phyloP scores from a whole-genome alignment of 2,329 filamentous ascomycete genomes.

The Xenoacremonium recifei region DNA sequence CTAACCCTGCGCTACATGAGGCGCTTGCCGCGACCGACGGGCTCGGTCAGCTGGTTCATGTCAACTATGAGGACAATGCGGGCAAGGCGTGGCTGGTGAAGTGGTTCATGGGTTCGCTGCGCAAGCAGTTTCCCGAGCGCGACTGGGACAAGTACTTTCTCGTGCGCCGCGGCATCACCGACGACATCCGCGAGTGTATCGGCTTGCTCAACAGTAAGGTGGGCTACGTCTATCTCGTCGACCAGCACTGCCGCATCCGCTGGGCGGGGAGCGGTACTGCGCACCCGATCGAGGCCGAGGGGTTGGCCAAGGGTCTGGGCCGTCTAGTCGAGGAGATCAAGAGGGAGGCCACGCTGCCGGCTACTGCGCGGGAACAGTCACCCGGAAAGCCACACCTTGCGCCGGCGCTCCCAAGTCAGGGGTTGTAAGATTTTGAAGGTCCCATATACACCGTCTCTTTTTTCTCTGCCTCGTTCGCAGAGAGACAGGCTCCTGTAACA shows the following conservation, averaged over 20 bases:
- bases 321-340: constrained; percentile 61
- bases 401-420: too few relatives aligned
- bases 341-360: constrained; percentile 33
- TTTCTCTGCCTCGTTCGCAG: too few relatives aligned
- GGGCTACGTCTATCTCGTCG: constrained; percentile 89
- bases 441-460: constrained; percentile 17
- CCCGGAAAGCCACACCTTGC: constrained; percentile 30
- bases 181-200: constrained; percentile 61
- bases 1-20: constrained; percentile 69
- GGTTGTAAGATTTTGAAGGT: too few relatives aligned
- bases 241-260: constrained; percentile 82
- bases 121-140: constrained; percentile 46
- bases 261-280: constrained; percentile 85
- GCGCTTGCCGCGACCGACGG: constrained; percentile 54
- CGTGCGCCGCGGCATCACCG: constrained; percentile 56
- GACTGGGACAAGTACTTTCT: constrained; percentile 63
- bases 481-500: constrained; percentile 21
- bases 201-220: constrained; percentile 85
- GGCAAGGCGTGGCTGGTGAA: constrained; percentile 61
- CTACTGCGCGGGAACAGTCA: constrained; percentile 32
- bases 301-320: constrained; percentile 62
- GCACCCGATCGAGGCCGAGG: constrained; percentile 63
- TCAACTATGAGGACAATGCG: constrained; percentile 84
- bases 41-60: constrained; percentile 71
- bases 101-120: constrained; percentile 54